Conservation (phyloP, 2,329 filamentous ascomycete genomes). For the Aureobasidium sp. region DNA sequence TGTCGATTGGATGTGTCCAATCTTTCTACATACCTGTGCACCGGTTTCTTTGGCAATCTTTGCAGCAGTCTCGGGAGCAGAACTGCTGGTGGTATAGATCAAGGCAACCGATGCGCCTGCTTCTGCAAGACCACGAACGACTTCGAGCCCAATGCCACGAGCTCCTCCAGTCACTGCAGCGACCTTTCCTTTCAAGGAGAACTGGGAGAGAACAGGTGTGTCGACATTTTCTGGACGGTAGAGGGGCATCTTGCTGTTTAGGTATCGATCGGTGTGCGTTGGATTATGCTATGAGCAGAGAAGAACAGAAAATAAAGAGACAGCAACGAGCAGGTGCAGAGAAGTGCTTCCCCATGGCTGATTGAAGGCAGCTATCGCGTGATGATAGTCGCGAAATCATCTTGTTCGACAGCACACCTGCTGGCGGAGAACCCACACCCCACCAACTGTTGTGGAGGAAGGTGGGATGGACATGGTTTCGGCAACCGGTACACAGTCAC, state of each 20-base stretch:
- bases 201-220: neutral
- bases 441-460: neutral
- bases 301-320: neutral
- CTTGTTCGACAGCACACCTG: neutral
- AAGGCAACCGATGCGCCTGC: conserved; percentile 49
- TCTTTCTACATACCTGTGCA: conserved; percentile 6
- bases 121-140: conserved; percentile 81
- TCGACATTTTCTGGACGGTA: neutral
- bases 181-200: conserved; percentile 63
- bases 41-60: conserved; percentile 21
- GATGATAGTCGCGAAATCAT: neutral
- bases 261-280: neutral
- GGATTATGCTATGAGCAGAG: neutral
- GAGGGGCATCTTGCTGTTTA: neutral
- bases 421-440: neutral
- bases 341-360: neutral
- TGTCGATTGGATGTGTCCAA: neutral
- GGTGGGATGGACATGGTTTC: neutral
- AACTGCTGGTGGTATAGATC: conserved; percentile 56
- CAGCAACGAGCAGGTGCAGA: neutral
- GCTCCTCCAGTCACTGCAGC: conserved; percentile 83
- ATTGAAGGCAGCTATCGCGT: no score
- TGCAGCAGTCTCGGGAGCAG: conserved; percentile 20
- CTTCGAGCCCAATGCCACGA: conserved; percentile 77
- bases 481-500: conserved; percentile 8